Percentiles rank a stretch among this genome's conserved stretches.
phyloP scores from a whole-genome alignment of 371 early-diverging fungal genomes.

The Apophysomyces ossiformis region DNA sequence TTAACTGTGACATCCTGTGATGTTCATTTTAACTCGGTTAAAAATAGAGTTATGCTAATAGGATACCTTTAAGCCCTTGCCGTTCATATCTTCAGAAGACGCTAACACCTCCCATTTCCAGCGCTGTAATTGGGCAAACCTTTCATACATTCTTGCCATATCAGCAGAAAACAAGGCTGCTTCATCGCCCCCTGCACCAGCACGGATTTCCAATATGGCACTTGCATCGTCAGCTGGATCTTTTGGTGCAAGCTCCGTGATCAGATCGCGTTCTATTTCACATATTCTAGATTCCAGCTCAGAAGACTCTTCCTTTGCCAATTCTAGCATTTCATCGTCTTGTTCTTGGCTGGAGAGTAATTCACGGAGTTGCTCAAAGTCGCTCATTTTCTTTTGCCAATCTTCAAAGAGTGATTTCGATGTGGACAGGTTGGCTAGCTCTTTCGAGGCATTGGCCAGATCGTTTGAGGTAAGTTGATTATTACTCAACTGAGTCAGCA shows the following conservation, averaged over 20 bases:
- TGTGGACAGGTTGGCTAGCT: conserved; percentile 33
- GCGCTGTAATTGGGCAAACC: conserved; percentile 61
- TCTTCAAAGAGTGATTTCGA: conserved; percentile 37
- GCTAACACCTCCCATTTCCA: conserved; percentile 76
- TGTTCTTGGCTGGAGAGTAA: conserved; percentile 23
- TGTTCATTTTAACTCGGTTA: background rate
- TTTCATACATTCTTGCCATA: conserved; percentile 78
- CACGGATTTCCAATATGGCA: conserved; percentile 81
- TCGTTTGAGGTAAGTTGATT: conserved; percentile 27
- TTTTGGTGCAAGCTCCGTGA: conserved; percentile 60
- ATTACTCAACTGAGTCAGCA: conserved; percentile 35
- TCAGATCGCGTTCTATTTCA: conserved; percentile 49
- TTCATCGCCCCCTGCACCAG: conserved; percentile 88
- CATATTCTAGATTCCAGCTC: conserved; percentile 36
- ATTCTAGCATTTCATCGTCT: conserved; percentile 56
- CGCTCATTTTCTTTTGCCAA: conserved; percentile 37
- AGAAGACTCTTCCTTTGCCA: conserved; percentile 62
- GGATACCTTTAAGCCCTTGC: conserved; percentile 63
- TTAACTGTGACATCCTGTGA: conserved; percentile 63
- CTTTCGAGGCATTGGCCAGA: conserved; percentile 41
- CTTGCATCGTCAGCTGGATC: conserved; percentile 72
- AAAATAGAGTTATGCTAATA: background rate
- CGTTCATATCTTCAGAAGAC: conserved; percentile 54
- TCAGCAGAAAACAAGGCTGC: conserved; percentile 81
- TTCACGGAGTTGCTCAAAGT: conserved; percentile 36